Evolutionary conservation across 371 early-diverging fungal species (phyloP), one percentile per base, ranked within the genome.

Genomic region (Mortierella sp.): DNA sequence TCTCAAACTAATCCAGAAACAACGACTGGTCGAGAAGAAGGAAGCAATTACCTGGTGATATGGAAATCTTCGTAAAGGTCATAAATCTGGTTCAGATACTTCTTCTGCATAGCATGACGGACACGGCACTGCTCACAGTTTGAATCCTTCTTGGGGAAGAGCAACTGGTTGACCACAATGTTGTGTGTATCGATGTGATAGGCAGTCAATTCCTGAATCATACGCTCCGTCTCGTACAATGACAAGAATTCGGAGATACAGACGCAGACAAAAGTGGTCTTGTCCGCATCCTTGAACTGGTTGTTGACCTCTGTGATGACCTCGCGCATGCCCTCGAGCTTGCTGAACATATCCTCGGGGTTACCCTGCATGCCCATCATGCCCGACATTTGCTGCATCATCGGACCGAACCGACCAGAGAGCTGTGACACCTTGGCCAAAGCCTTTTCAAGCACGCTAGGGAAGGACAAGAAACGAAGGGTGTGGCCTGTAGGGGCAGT

Each of bases 401-500:
- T 94, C 44, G 97, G 96, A 0, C 97, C 98, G 73, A 99, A 96
- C 6, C 94, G 86, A 28, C 96, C 95, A 64, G 95, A 93, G 23
- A 98, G 84, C 75, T 95, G 93, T 59, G 94, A 90, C 57, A 99
- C 91, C 85, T 98, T 98, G 48, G 93, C 94, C 62, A 99, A 84
- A 14, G 97, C 98, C 86, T 99, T 98, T 70, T 98, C 98, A 57
- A 99, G 81, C 2, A 98, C 96, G 37, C 91, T 91, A 1, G 99
- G 98, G 90, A 99, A 98, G 25, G 97, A 97, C 64, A 99, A 85
- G 88, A 99, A 99, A 51, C 99, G 95, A 60, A 99, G 92, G 4
- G 99, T 99, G 81, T 99, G 99, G n/a, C 99, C 99, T 15, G 99
- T 99, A 15, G 99, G 99, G 7, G 99, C 99, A 43, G 99, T 99